Percentiles rank a stretch among this genome's conserved stretches.
These are phyloP conservation scores for Alternaria gansuensis DNA, from an alignment of 2,329 filamentous ascomycete species.

Conservation along the genomic window DNA sequence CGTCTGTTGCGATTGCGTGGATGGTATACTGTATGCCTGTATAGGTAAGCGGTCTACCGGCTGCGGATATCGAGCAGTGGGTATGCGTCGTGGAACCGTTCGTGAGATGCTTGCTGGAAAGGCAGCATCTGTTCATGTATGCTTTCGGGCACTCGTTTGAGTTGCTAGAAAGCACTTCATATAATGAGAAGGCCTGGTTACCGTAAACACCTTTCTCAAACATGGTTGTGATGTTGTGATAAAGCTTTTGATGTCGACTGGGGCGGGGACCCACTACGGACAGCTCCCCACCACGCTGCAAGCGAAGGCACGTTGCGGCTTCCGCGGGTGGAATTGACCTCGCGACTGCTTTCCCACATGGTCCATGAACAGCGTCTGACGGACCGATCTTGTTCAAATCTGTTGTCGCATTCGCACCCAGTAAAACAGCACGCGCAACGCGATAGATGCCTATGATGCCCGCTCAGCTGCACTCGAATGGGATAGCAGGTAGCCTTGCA, in stretches of 20 bases:
- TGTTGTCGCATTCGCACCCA: not conserved
- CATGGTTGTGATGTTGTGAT: constrained; percentile 34
- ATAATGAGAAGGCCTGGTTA: constrained; percentile 36
- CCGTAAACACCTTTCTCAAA: constrained; percentile 12
- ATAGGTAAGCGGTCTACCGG: constrained; percentile 26
- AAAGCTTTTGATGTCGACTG: constrained; percentile 16
- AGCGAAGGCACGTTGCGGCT: constrained; percentile 26
- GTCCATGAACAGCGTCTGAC: not conserved
- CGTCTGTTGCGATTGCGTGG: constrained; percentile 32
- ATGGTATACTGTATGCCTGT: constrained; percentile 26
- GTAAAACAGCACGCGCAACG: constrained; percentile 2
- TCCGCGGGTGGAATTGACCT: constrained; percentile 12
- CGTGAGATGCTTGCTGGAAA: constrained; percentile 32
- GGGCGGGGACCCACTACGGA: constrained; percentile 19
- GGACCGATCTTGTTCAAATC: not conserved
- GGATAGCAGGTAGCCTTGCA: constrained; percentile 25
- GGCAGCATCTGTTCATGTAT: constrained; percentile 38
- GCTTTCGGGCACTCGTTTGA: constrained; percentile 32
- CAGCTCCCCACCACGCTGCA: constrained; percentile 15
- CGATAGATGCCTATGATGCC: constrained; percentile 1
- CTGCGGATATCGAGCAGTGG: constrained; percentile 25
- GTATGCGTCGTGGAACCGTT: constrained; percentile 34
- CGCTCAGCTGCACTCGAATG: constrained; percentile 15
- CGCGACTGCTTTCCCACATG: not conserved
- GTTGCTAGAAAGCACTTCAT: constrained; percentile 34